phyloP scores from a whole-genome alignment of 2,329 filamentous ascomycete species.

The Thermothelomyces thermophilus region DNA sequence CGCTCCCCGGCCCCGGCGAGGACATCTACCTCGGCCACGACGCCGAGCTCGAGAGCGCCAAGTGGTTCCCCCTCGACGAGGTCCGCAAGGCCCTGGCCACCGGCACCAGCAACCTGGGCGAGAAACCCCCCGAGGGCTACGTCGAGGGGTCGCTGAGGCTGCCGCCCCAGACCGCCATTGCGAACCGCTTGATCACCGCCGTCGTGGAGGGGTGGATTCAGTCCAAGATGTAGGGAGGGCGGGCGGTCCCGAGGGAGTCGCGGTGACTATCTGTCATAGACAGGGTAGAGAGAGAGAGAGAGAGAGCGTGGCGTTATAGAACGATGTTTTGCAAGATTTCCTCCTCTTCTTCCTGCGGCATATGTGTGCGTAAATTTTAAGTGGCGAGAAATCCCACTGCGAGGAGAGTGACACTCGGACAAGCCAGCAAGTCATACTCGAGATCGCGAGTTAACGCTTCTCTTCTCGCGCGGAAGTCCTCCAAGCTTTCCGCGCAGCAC shows the following conservation, averaged over 20 bases:
- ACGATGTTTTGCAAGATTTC: too few species aligned
- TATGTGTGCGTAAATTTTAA: too few species aligned
- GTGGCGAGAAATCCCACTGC: too few species aligned
- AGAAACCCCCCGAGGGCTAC: conserved; percentile 57
- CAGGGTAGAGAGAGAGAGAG: too few species aligned
- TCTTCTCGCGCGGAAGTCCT: too few species aligned
- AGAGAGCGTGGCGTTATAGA: too few species aligned
- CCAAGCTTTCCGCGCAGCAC: too few species aligned
- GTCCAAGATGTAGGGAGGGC: conserved; percentile 41
- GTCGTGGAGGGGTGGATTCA: conserved; percentile 64
- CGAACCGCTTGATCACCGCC: conserved; percentile 76
- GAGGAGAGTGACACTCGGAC: too few species aligned
- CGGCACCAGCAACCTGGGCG: conserved; percentile 62
- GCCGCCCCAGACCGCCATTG: conserved; percentile 84
- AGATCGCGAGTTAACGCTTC: too few species aligned
- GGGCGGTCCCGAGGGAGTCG: neutral
- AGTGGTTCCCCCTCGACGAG: conserved; percentile 81
- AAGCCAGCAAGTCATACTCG: too few species aligned
- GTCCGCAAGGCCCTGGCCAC: conserved; percentile 64
- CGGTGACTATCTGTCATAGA: neutral
- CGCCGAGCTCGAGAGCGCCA: conserved; percentile 81
- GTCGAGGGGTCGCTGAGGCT: conserved; percentile 71
- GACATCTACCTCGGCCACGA: conserved; percentile 78
- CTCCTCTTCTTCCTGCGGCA: too few species aligned
- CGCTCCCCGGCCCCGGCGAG: conserved; percentile 67